Evolutionary conservation across 306 rosid species (phyloP).

Genomic region (Hippophae gyantsensis): DNA sequence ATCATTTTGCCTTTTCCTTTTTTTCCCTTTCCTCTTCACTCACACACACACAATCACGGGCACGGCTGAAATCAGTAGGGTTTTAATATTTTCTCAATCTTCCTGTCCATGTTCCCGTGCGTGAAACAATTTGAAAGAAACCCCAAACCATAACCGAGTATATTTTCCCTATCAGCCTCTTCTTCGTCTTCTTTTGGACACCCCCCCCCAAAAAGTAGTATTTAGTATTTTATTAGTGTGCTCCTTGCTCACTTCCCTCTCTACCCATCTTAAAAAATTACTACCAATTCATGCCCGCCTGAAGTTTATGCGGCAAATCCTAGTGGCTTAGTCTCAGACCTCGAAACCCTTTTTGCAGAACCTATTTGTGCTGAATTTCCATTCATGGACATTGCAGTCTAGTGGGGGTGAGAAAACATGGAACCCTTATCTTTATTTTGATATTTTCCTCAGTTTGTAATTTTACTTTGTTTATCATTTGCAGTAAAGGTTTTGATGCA

Average conservation of each 20-base stretch:
- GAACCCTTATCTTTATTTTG: not conserved
- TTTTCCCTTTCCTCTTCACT: not conserved
- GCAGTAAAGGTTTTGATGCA: slow-evolving; percentile 41
- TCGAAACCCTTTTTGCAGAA: slow-evolving; percentile 6
- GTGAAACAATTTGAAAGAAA: slow-evolving; percentile 31
- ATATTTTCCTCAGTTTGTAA: slow-evolving; percentile 12
- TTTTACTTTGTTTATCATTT: slow-evolving; percentile 6
- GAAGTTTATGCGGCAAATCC: slow-evolving; percentile 34
- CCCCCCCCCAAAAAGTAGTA: slow-evolving; percentile 2
- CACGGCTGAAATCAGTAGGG: slow-evolving; percentile 31
- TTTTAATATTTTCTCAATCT: slow-evolving; percentile 31
- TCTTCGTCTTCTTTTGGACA: slow-evolving; percentile 15
- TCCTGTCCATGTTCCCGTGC: slow-evolving; percentile 4
- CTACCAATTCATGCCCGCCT: slow-evolving; percentile 17
- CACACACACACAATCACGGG: not conserved
- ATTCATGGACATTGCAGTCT: slow-evolving; percentile 27
- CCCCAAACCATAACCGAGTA: slow-evolving; percentile 30
- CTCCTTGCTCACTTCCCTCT: slow-evolving; percentile 4
- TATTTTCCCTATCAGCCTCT: slow-evolving; percentile 17
- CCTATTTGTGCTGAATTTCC: slow-evolving; percentile 42
- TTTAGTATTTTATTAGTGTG: slow-evolving; percentile 9
- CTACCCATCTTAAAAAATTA: slow-evolving; percentile 15
- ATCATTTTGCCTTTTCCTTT: not conserved
- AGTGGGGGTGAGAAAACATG: slow-evolving; percentile 14
- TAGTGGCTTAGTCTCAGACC: slow-evolving; percentile 25